Evolutionary conservation across 768 basidiomycete genomes (phyloP).

Genomic region (Sporobolomyces pararoseus): DNA sequence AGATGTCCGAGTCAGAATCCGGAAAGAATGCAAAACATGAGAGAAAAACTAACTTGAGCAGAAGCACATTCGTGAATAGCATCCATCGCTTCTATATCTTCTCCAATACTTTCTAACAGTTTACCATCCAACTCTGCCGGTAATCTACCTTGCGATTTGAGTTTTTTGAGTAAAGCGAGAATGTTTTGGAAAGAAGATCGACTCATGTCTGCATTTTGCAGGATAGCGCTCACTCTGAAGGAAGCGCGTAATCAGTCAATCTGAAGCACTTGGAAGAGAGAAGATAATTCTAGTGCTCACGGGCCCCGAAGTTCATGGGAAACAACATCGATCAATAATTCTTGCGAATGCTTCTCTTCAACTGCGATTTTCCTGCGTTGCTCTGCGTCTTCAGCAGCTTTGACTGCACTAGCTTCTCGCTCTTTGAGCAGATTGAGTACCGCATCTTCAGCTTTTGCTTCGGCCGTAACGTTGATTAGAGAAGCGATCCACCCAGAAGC

Average conservation of each 20-base stretch:
- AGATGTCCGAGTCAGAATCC: not conserved
- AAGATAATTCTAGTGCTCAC: not conserved
- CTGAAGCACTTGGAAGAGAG: too few species aligned
- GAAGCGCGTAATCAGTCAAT: not conserved
- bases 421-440: slow-evolving; percentile 19
- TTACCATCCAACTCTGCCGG: slow-evolving; percentile 29
- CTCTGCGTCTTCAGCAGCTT: slow-evolving; percentile 38
- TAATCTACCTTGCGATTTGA: not conserved
- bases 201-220: slow-evolving; percentile 44
- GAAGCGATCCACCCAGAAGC: slow-evolving; percentile 24
- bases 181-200: slow-evolving; percentile 21
- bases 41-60: slow-evolving; percentile 5
- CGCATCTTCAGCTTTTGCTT: slow-evolving; percentile 20
- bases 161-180: not conserved
- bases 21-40: not conserved
- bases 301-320: slow-evolving; percentile 49
- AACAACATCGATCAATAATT: slow-evolving; percentile 50
- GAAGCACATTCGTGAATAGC: slow-evolving; percentile 32
- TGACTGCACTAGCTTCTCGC: slow-evolving; percentile 43
- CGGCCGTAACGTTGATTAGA: slow-evolving; percentile 23
- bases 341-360: slow-evolving; percentile 49
- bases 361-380: slow-evolving; percentile 47
- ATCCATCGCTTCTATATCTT: slow-evolving; percentile 46
- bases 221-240: slow-evolving; percentile 47
- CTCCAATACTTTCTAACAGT: slow-evolving; percentile 46